Evolutionary conservation across 2,329 filamentous ascomycete genomes (phyloP).

Genomic region (Penicillium occitanis): DNA sequence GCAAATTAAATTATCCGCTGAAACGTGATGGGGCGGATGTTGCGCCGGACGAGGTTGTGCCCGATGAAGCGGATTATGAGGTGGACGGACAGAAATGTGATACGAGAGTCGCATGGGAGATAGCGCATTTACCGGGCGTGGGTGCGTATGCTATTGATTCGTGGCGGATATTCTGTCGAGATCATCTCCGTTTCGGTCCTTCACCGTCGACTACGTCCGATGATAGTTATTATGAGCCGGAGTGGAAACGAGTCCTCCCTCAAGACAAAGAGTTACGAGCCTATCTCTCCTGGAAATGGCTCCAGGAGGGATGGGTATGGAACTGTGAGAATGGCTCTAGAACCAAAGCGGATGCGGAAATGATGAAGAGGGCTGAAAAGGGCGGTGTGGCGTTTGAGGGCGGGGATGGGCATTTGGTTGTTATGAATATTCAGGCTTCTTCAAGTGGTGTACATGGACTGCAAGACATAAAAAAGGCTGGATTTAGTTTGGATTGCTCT

Average conservation of each 20-base stretch:
- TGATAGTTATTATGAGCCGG: constrained; percentile 63
- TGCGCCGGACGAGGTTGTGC: constrained; percentile 48
- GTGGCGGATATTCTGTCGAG: constrained; percentile 91
- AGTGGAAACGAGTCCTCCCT: constrained; percentile 86
- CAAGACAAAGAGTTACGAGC: constrained; percentile 86
- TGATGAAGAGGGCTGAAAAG: constrained; percentile 38
- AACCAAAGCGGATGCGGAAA: constrained; percentile 41
- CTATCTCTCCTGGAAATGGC: constrained; percentile 88
- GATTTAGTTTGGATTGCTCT: constrained; percentile 16
- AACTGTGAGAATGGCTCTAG: constrained; percentile 65
- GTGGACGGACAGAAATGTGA: constrained; percentile 24
- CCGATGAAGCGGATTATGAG: constrained; percentile 45
- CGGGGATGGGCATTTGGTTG: constrained; percentile 38
- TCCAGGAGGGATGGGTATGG: constrained; percentile 82
- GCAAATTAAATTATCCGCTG: constrained; percentile 56
- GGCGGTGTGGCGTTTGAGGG: constrained; percentile 47
- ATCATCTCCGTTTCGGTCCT: constrained; percentile 58
- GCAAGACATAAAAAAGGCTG: constrained; percentile 7
- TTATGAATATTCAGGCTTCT: constrained; percentile 27
- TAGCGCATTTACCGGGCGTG: constrained; percentile 75
- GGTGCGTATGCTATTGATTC: constrained; percentile 83
- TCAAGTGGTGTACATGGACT: background rate
- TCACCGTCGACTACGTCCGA: constrained; percentile 54
- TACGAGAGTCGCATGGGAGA: constrained; percentile 68
- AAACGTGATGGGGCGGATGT: constrained; percentile 52